Percentiles rank a stretch among this genome's conserved stretches.
These are phyloP conservation scores for Agaricales sp. DNA, from an alignment of 1,284 basidiomycete genomes.

Conservation along the genomic window DNA sequence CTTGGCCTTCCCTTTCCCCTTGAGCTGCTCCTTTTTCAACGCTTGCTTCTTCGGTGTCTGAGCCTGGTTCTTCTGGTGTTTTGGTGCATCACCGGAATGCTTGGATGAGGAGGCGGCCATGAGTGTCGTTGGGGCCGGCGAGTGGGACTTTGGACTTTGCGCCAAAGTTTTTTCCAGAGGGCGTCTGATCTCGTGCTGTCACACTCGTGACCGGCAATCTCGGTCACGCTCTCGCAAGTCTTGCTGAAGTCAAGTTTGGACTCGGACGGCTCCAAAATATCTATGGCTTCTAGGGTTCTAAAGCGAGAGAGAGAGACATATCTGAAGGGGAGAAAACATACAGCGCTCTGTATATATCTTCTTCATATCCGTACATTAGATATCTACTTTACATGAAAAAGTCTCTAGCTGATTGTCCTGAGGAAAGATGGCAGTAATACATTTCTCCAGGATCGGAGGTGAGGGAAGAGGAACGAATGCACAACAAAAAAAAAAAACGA, in stretches of 20 bases:
- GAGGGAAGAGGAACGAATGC: background rate
- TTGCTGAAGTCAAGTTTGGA: too few species aligned
- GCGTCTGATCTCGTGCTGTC: background rate
- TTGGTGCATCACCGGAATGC: background rate
- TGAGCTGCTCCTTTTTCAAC: slow-evolving; percentile 23
- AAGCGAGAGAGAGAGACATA: background rate
- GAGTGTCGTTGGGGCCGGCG: slow-evolving; percentile 1
- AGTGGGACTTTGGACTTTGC: too few species aligned
- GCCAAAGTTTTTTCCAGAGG: slow-evolving; percentile 1
- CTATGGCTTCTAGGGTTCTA: too few species aligned
- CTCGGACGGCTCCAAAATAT: too few species aligned
- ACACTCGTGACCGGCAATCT: too few species aligned
- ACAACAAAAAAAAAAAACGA: background rate
- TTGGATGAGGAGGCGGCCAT: background rate
- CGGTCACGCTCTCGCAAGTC: too few species aligned
- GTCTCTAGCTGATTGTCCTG: background rate
- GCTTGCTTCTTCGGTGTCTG: slow-evolving; percentile 9
- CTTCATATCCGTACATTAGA: background rate
- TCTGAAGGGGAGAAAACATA: background rate
- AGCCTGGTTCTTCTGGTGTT: background rate
- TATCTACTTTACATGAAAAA: background rate
- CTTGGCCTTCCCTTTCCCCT: slow-evolving; percentile 27
- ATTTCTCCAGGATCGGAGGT: background rate
- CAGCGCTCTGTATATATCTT: background rate
- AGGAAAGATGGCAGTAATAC: background rate